phyloP scores from a whole-genome alignment of 257 asterid genomes.

The Plantago major region DNA sequence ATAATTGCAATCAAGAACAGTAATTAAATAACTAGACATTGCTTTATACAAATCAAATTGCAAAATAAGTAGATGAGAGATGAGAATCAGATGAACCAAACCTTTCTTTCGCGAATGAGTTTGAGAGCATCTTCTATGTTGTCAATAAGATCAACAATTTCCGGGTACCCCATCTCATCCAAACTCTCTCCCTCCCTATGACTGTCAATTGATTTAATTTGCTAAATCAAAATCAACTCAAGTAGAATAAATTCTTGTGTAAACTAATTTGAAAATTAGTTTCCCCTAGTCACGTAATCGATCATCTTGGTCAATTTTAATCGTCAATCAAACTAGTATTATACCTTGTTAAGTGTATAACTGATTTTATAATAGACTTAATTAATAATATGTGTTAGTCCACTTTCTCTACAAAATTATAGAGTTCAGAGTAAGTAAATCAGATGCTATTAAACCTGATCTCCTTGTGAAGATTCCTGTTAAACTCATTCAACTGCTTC shows the following conservation, averaged over 20 bases:
- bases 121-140: slow-evolving; percentile 38
- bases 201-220: slow-evolving; percentile 17
- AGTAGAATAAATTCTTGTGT: not conserved
- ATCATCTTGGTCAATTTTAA: too few species aligned
- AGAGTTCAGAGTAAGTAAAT: too few species aligned
- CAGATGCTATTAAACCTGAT: slow-evolving; percentile 42
- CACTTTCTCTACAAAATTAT: too few species aligned
- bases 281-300: too few species aligned
- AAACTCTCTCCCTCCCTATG: slow-evolving; percentile 59
- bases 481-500: slow-evolving; percentile 75
- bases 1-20: too few species aligned
- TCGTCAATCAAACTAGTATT: too few species aligned
- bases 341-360: too few species aligned
- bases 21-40: too few species aligned
- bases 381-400: not conserved
- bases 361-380: too few species aligned
- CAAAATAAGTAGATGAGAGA: too few species aligned
- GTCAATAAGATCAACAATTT: slow-evolving; percentile 44
- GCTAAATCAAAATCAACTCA: not conserved
- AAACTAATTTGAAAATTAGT: too few species aligned
- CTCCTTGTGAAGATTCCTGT: slow-evolving; percentile 70
- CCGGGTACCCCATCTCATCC: slow-evolving; percentile 45
- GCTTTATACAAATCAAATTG: too few species aligned
- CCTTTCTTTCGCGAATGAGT: slow-evolving; percentile 49
- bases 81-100: not conserved